Conservation (phyloP, 306 rosid genomes). For the Begonia masoniana region DNA sequence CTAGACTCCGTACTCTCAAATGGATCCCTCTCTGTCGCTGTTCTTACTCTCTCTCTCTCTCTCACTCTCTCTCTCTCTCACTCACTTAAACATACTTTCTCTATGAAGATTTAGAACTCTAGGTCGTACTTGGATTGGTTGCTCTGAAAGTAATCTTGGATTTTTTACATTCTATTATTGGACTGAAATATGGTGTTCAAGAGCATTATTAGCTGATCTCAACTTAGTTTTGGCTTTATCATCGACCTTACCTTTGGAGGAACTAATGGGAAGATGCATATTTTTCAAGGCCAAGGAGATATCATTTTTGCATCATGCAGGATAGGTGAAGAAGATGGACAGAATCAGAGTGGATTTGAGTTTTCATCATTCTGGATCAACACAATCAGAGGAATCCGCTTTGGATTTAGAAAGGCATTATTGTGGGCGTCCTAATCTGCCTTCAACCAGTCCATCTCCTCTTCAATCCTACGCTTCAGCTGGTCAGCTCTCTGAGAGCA, state of each 20-base stretch:
- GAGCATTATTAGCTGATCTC: neutral
- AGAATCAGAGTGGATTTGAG: conserved; percentile 42
- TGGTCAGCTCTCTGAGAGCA: conserved; percentile 84
- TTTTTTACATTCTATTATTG: neutral
- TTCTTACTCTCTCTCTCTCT: too few relatives aligned
- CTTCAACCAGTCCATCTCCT: conserved; percentile 55
- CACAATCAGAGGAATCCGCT: conserved; percentile 80
- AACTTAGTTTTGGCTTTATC: neutral
- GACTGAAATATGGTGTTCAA: neutral
- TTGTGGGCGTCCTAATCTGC: conserved; percentile 42
- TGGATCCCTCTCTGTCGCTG: too few relatives aligned
- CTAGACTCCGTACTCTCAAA: too few relatives aligned
- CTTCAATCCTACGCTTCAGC: conserved; percentile 67
- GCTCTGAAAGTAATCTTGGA: neutral
- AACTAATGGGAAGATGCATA: too few relatives aligned
- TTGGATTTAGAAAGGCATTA: conserved; percentile 70
- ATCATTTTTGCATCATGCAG: conserved; percentile 24
- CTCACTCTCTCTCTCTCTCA: too few relatives aligned
- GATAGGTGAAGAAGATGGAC: conserved; percentile 62
- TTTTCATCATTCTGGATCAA: conserved; percentile 62
- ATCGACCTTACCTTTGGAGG: too few relatives aligned
- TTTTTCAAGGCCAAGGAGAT: neutral
- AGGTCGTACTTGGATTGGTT: neutral
- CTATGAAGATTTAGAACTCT: neutral
- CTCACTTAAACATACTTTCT: neutral